Evolutionary conservation across 352 stramenopile species (phyloP).

Genomic region (Phytophthora multivora): DNA sequence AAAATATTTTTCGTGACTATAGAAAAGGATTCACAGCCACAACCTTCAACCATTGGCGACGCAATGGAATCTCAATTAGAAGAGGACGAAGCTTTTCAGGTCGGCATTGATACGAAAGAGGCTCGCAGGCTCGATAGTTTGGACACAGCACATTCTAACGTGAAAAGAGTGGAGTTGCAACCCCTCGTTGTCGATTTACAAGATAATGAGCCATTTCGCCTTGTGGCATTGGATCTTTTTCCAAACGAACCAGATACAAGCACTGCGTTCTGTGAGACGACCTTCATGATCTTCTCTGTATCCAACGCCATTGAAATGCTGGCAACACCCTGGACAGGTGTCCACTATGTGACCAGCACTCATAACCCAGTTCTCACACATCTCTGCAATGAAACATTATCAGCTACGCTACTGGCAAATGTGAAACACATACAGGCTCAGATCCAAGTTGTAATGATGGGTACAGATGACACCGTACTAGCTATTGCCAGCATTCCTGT

Average conservation of each 20-base stretch:
- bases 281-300: constrained; percentile 12
- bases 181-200: constrained; percentile 12
- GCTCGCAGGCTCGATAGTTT: background rate
- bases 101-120: background rate
- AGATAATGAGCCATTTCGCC: constrained; percentile 4
- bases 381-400: constrained; percentile 9
- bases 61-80: background rate
- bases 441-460: constrained; percentile 1
- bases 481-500: constrained; percentile 8
- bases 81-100: background rate
- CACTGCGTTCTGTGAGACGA: constrained; percentile 12
- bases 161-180: background rate
- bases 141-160: background rate
- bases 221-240: constrained; percentile 7
- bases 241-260: background rate
- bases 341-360: constrained; percentile 8
- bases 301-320: constrained; percentile 6
- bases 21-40: background rate
- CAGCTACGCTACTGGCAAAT: background rate
- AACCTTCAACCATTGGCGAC: background rate
- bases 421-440: background rate
- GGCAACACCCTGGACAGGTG: constrained; percentile 6
- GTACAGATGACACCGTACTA: background rate
- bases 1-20: constrained; percentile 8
- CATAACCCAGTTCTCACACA: constrained; percentile 6